phyloP scores from a whole-genome alignment of 2,329 filamentous ascomycete species.

The Penicillium sp. region DNA sequence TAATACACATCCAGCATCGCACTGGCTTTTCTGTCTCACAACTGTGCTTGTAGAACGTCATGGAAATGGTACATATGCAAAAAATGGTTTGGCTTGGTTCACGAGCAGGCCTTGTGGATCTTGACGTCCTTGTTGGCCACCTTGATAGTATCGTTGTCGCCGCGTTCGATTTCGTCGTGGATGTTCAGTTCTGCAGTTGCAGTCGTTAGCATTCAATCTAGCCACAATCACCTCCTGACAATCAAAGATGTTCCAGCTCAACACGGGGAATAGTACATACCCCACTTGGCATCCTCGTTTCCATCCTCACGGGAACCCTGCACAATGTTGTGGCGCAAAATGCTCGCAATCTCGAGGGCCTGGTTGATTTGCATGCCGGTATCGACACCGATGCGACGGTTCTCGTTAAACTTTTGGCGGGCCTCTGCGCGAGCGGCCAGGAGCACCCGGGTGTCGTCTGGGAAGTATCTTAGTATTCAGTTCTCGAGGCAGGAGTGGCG shows the following conservation, averaged over 20 bases:
- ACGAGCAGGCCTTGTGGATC: slow-evolving; percentile 41
- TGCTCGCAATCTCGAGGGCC: slow-evolving; percentile 73
- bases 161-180: slow-evolving; percentile 83
- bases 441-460: slow-evolving; percentile 67
- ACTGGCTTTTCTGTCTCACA: not conserved
- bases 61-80: not conserved
- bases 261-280: slow-evolving; percentile 19
- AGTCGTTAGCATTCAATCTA: slow-evolving; percentile 2
- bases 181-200: slow-evolving; percentile 66
- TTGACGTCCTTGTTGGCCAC: slow-evolving; percentile 43
- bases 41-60: not conserved
- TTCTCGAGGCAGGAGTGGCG: not conserved
- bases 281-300: slow-evolving; percentile 34
- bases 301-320: slow-evolving; percentile 58
- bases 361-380: slow-evolving; percentile 64
- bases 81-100: not conserved
- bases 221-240: not conserved
- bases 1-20: slow-evolving; percentile 27
- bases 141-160: slow-evolving; percentile 89
- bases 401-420: slow-evolving; percentile 66
- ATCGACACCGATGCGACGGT: slow-evolving; percentile 57
- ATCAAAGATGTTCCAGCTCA: not conserved
- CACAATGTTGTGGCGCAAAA: slow-evolving; percentile 79
- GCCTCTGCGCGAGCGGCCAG: slow-evolving; percentile 67
- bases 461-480: slow-evolving; percentile 7